Percentiles rank a stretch among this genome's conserved stretches.
phyloP scores from a whole-genome alignment of 2,329 filamentous ascomycete species.

The Xylariaceae sp. region DNA sequence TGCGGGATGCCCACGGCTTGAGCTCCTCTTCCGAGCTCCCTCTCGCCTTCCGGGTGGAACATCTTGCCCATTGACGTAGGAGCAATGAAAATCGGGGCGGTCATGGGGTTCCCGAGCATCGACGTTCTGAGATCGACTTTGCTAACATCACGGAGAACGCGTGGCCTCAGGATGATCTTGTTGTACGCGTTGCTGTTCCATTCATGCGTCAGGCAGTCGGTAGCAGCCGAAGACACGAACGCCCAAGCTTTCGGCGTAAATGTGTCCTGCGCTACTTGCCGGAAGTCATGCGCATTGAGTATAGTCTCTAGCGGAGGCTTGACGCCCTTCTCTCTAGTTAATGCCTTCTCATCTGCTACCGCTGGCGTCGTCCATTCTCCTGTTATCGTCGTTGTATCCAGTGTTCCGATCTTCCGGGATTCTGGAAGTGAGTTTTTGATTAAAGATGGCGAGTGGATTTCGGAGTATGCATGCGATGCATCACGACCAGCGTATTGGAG shows the following conservation, averaged over 20 bases:
- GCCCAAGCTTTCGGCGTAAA: slow-evolving; percentile 66
- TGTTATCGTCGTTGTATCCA: slow-evolving; percentile 48
- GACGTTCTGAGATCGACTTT: slow-evolving; percentile 47
- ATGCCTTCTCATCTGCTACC: slow-evolving; percentile 24
- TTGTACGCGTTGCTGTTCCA: slow-evolving; percentile 55
- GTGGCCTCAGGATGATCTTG: slow-evolving; percentile 54
- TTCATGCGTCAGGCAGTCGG: slow-evolving; percentile 55
- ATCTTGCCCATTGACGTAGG: slow-evolving; percentile 64
- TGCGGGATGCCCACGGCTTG: slow-evolving; percentile 53
- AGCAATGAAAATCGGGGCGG: slow-evolving; percentile 60
- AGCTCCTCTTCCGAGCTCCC: slow-evolving; percentile 53
- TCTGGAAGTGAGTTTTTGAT: slow-evolving; percentile 40
- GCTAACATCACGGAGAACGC: slow-evolving; percentile 42
- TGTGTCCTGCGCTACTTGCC: slow-evolving; percentile 51
- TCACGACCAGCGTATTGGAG: slow-evolving; percentile 51
- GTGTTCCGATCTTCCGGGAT: slow-evolving; percentile 47
- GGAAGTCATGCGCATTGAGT: slow-evolving; percentile 61
- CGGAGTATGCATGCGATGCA: slow-evolving; percentile 51
- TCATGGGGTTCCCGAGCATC: slow-evolving; percentile 53
- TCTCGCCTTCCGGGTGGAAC: slow-evolving; percentile 64
- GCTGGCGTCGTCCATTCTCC: slow-evolving; percentile 45
- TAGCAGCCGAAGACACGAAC: slow-evolving; percentile 66
- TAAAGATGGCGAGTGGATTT: slow-evolving; percentile 47
- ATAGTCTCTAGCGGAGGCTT: slow-evolving; percentile 53
- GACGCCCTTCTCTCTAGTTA: slow-evolving; percentile 2